Evolutionary conservation across 148 eudicot species (phyloP).

Genomic region (Rhododendron molle): DNA sequence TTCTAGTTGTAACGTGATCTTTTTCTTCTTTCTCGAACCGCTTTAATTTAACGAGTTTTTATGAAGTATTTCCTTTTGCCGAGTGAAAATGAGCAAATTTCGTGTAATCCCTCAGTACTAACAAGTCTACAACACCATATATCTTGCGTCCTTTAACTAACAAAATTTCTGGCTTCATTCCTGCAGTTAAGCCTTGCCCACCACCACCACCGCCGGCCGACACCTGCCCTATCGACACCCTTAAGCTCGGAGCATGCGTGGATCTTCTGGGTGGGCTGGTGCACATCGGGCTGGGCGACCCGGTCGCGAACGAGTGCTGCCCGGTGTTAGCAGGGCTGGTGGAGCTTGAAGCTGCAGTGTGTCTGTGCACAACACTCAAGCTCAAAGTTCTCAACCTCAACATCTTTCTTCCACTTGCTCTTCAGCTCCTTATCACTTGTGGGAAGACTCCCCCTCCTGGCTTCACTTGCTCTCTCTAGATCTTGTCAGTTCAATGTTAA

Average conservation of each 20-base stretch:
- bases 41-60: background rate
- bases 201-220: slow-evolving; percentile 19
- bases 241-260: slow-evolving; percentile 85
- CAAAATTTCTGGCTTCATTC: background rate
- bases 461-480: slow-evolving; percentile 71
- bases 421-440: slow-evolving; percentile 82
- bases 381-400: slow-evolving; percentile 68
- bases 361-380: slow-evolving; percentile 82
- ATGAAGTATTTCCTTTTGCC: background rate
- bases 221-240: slow-evolving; percentile 66
- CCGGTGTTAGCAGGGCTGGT: slow-evolving; percentile 64
- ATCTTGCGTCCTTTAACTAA: background rate
- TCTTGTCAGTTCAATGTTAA: slow-evolving; percentile 4
- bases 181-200: background rate
- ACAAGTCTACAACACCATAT: background rate
- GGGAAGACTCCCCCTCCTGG: slow-evolving; percentile 94
- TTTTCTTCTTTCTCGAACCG: background rate
- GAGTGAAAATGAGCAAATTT: background rate
- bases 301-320: slow-evolving; percentile 64
- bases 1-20: too few species aligned
- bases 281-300: slow-evolving; percentile 74
- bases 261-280: slow-evolving; percentile 83
- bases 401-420: slow-evolving; percentile 69
- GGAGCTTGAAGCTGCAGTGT: slow-evolving; percentile 78
- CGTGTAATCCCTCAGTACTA: background rate